Evolutionary conservation across 225 moss, liverwort and hornwort species (phyloP), one percentile per base, ranked within the genome.

Genomic region (Physcomitrium patens): DNA sequence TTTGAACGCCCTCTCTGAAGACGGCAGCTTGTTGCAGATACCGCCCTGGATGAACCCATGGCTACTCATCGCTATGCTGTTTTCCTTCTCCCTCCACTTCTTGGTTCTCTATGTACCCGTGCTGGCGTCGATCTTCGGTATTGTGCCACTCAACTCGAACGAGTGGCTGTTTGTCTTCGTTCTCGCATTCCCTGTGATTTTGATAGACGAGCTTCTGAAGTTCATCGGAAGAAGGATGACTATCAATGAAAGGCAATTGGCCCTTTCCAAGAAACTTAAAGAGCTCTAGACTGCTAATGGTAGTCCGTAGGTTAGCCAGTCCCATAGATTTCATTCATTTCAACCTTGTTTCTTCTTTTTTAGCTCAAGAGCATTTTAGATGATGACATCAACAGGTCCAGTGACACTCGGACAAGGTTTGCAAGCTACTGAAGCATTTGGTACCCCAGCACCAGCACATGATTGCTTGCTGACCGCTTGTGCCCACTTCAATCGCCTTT

Each of bases 1-100:
- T 31, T 53, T 96, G 61, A 96, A 96, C 61, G 95, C 95, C 23
- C 90, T 96, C 27, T 96, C 95, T 0, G 95, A 96, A 73, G 87
- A 93, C 75, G 90, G 90, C 48, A 91, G 91, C 80, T 74, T 96
- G 56, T n/a, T 96, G 2, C 84, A 90, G 12, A 89, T 90, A 86
- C 93, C 93, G 41, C 95, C 95, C 9, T 96, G 91, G 95, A 83
- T 83, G 7, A 96, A 96, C 64, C 91, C 88, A 15, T 96, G 88
- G 83, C 60, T 96, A 10, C 78, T 91, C 70, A 54, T 90, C 46
- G 95, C 95, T 65, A 90, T 93, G 85, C 60, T 88, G 0, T 65
- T 89, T 54, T 93, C 93, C 31, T 91, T 93, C 18, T 77, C 85
- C 12, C 88, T 93, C 18, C 95, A 95, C 72, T 85, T 88, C 44